Evolutionary conservation across 2,329 filamentous ascomycete genomes (phyloP).

Genomic region (Graphilbum sp.): DNA sequence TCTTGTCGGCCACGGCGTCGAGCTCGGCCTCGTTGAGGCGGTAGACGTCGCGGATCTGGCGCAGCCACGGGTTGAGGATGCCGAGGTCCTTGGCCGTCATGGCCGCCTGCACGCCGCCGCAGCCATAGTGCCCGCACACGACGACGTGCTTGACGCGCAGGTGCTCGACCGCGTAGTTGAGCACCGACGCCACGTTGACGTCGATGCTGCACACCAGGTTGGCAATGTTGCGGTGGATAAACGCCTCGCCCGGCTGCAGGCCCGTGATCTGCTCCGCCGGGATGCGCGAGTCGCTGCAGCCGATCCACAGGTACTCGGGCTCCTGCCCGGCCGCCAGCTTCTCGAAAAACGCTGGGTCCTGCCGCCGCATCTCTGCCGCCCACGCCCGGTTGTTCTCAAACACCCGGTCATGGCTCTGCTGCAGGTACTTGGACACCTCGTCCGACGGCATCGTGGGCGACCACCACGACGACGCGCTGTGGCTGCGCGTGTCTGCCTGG

Average conservation of each 20-base stretch:
- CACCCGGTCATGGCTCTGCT: constrained; percentile 47
- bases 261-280: constrained; percentile 81
- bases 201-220: constrained; percentile 72
- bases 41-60: constrained; percentile 61
- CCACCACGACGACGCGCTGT: not conserved
- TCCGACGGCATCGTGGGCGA: constrained; percentile 9
- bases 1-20: constrained; percentile 41
- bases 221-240: constrained; percentile 90
- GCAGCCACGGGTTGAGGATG: constrained; percentile 56
- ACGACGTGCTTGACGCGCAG: constrained; percentile 70
- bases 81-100: constrained; percentile 56
- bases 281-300: constrained; percentile 79
- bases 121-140: constrained; percentile 66
- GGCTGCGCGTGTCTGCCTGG: too few species aligned
- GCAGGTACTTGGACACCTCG: constrained; percentile 37
- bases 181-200: constrained; percentile 25
- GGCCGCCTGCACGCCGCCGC: constrained; percentile 26
- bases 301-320: constrained; percentile 71
- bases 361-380: constrained; percentile 39
- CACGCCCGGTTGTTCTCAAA: constrained; percentile 54
- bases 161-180: constrained; percentile 73
- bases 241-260: constrained; percentile 75
- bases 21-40: constrained; percentile 55
- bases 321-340: constrained; percentile 47
- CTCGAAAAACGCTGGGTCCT: constrained; percentile 49